Percentiles rank a stretch among this genome's conserved stretches.
Evolutionary conservation across 2,329 filamentous ascomycete species (phyloP).

Genomic region (Paracoccidioides lutzii): DNA sequence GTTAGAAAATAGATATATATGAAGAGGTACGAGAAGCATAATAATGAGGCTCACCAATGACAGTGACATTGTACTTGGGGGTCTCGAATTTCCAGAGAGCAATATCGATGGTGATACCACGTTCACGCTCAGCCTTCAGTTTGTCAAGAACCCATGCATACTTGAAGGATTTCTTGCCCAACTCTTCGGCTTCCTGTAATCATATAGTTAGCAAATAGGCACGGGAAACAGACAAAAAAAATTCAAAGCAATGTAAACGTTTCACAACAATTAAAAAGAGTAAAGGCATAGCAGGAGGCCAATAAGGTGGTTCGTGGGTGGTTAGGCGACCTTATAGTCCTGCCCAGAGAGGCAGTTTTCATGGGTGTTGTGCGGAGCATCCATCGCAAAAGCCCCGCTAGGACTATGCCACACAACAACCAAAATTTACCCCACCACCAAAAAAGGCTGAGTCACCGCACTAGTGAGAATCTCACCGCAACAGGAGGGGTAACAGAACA

Average conservation of each 20-base stretch:
- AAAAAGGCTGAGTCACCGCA: not conserved
- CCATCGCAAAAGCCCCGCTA: not conserved
- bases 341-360: not conserved
- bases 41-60: conserved; percentile 59
- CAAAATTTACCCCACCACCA: conserved; percentile 1
- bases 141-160: conserved; percentile 99
- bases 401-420: not conserved
- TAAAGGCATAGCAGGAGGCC: not conserved
- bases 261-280: not conserved
- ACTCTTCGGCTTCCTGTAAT: conserved; percentile 83
- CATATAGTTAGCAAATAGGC: conserved; percentile 10
- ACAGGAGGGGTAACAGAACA: conserved; percentile 16
- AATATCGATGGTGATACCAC: conserved; percentile 99
- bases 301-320: not conserved
- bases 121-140: conserved; percentile 99
- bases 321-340: not conserved
- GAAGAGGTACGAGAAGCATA: not conserved
- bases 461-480: conserved; percentile 1
- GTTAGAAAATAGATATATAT: conserved; percentile 9
- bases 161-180: conserved; percentile 99
- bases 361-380: not conserved
- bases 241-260: no score
- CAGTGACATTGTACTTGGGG: conserved; percentile 92
- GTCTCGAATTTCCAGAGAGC: conserved; percentile 99
- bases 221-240: not conserved